Evolutionary conservation across 371 early-diverging fungal genomes (phyloP), one percentile per base, ranked within the genome.

Genomic region (Mortierella polycephala): DNA sequence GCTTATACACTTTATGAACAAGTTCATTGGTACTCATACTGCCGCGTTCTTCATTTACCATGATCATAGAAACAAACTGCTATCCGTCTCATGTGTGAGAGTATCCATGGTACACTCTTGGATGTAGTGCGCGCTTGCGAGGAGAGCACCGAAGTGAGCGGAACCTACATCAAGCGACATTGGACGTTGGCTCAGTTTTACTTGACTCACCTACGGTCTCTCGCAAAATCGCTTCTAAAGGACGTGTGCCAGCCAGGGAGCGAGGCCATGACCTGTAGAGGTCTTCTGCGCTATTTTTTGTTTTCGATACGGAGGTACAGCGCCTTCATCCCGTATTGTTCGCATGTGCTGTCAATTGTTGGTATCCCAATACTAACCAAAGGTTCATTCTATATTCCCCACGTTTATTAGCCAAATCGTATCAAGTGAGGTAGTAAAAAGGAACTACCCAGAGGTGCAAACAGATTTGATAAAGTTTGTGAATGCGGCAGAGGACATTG

Each of bases 251-350:
- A 46, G 2, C 39, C 54, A 12, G 56, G 58, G 5, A 58, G 55
- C 8, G 79, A 73, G 20, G 18, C 65, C 1, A 10, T 11, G n/a
- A 57, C 57, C 2, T 67, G 69, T 14, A 58, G 72, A 39, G 58
- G 65, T 30, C 30, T 61, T 3, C 2, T 77, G 9, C 62, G 71
- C 18, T 60, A 61, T 51, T 44, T 67, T 9, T 42, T 77, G 44
- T 67, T 71, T 49, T 77, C 62, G 40, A 46, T 67, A 14, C 54
- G 77, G 57, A 59, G 77, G 77, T 77, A 45, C 5, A 50, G 54
- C 20, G 12, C 20, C 23, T 5, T 39, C 1, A 30, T 51, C 20
- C 50, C 11, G 20, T 7, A 18, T 40, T 37, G 13, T 21, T 5
- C 2, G 0, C 9, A 39, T 0, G 9, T 20, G 7, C 56, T 8